phyloP scores from a whole-genome alignment of 2,329 filamentous ascomycete genomes.

The Trichophyton mentagrophytes region DNA sequence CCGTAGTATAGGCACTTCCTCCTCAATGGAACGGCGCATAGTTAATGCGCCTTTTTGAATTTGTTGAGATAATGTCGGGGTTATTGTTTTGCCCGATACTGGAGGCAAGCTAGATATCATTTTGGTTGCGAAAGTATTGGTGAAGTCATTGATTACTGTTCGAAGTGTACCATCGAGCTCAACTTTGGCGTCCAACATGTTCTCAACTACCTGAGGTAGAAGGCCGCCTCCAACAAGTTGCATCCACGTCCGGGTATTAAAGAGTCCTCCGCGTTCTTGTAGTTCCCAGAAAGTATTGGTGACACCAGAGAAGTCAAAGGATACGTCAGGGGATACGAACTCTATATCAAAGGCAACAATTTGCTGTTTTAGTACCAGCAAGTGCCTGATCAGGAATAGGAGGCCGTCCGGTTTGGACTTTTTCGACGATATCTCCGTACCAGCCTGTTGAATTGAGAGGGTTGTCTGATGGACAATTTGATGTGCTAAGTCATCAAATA shows the following conservation, averaged over 20 bases:
- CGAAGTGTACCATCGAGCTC: constrained; percentile 52
- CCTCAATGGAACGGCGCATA: constrained; percentile 44
- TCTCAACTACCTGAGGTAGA: constrained; percentile 53
- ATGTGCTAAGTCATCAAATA: constrained; percentile 60
- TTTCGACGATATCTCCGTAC: constrained; percentile 54
- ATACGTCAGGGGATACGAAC: constrained; percentile 52
- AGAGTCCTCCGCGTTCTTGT: constrained; percentile 50
- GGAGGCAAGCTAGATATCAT: constrained; percentile 41
- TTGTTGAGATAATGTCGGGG: constrained; percentile 8
- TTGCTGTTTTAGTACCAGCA: constrained; percentile 90
- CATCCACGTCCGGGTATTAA: constrained; percentile 52
- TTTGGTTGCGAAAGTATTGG: constrained; percentile 42
- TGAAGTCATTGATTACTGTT: constrained; percentile 54
- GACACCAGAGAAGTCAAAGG: constrained; percentile 53
- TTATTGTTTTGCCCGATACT: constrained; percentile 1
- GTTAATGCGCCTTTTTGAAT: constrained; percentile 30
- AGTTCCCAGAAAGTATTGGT: constrained; percentile 56
- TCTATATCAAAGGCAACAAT: constrained; percentile 93
- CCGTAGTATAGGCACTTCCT: constrained; percentile 45
- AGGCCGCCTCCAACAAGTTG: constrained; percentile 46
- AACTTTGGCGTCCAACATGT: constrained; percentile 59
- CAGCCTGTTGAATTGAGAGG: constrained; percentile 64
- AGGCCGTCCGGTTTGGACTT: constrained; percentile 58
- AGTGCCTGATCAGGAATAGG: constrained; percentile 86
- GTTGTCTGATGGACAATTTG: constrained; percentile 87